A percentile compares a stretch with the other conserved stretches of the same genome.
Conservation (phyloP, 1,139 yeast species). For the Spathaspora sp. region DNA sequence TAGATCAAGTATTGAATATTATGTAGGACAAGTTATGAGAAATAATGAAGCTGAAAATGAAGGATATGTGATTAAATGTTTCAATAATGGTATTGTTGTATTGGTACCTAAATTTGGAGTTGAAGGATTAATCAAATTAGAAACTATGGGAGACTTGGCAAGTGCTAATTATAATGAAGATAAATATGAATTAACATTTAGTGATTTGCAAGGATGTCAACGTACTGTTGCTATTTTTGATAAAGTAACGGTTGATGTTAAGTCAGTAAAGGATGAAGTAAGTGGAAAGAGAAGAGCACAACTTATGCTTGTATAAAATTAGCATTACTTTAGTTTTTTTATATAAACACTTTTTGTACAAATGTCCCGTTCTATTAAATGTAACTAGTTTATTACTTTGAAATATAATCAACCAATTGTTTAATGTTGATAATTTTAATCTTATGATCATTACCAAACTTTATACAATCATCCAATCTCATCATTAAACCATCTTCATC, state of each 20-base stretch:
- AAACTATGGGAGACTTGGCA: slow-evolving; percentile 65
- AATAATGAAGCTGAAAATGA: slow-evolving; percentile 72
- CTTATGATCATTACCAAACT: slow-evolving; percentile 61
- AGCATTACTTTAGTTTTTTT: background rate
- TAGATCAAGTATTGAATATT: slow-evolving; percentile 94
- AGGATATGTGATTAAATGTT: slow-evolving; percentile 89
- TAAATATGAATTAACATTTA: slow-evolving; percentile 64
- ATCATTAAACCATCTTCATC: slow-evolving; percentile 96
- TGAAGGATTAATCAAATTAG: slow-evolving; percentile 86
- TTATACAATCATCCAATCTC: slow-evolving; percentile 82
- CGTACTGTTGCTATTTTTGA: slow-evolving; percentile 76
- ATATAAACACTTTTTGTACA: slow-evolving; percentile 2
- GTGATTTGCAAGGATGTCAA: slow-evolving; percentile 38
- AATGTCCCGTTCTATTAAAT: background rate
- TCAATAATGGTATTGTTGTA: slow-evolving; percentile 92
- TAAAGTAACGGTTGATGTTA: slow-evolving; percentile 78
- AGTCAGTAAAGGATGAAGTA: slow-evolving; percentile 77
- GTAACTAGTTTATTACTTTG: background rate
- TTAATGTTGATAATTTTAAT: slow-evolving; percentile 82
- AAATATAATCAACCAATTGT: slow-evolving; percentile 61
- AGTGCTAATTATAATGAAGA: slow-evolving; percentile 77
- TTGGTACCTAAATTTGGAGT: slow-evolving; percentile 97
- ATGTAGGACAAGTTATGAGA: slow-evolving; percentile 96
- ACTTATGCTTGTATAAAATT: slow-evolving; percentile 48
- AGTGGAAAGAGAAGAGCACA: slow-evolving; percentile 95